phyloP scores from a whole-genome alignment of 306 rosid species.

The Malus orientalis region DNA sequence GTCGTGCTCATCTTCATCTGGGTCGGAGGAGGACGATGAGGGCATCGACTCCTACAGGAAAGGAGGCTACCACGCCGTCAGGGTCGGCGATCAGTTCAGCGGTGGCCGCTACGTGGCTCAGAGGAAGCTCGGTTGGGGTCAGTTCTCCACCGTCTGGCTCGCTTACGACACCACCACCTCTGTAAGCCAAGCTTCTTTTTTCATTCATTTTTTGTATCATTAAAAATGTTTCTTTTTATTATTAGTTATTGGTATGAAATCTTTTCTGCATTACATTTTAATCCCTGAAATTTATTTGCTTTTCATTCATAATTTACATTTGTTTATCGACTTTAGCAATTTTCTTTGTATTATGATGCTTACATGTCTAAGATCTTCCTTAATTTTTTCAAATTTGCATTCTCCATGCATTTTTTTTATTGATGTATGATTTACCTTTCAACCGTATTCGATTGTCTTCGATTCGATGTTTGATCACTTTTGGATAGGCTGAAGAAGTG shows the following conservation, averaged over 20 bases:
- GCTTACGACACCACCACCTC: constrained; percentile 68
- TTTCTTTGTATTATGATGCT: neutral
- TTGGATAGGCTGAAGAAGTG: neutral
- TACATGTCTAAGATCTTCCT: neutral
- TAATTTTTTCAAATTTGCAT: neutral
- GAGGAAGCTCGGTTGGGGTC: constrained; percentile 96
- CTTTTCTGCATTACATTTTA: neutral
- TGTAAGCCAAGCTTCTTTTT: constrained; percentile 37
- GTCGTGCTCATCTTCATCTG: constrained; percentile 91
- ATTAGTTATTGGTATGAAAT: neutral
- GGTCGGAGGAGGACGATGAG: constrained; percentile 93
- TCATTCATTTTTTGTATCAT: neutral
- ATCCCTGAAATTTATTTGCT: neutral
- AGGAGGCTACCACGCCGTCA: constrained; percentile 94
- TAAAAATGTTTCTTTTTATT: too few relatives aligned
- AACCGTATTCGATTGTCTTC: neutral
- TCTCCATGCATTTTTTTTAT: neutral
- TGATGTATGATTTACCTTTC: neutral
- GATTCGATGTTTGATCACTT: neutral
- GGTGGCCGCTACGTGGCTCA: constrained; percentile 87
- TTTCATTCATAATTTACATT: neutral
- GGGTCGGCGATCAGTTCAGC: constrained; percentile 81
- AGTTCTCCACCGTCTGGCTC: constrained; percentile 98
- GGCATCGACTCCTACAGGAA: constrained; percentile 85
- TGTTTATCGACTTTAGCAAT: neutral